Percentiles rank a stretch among this genome's conserved stretches.
Evolutionary conservation across 2,329 filamentous ascomycete genomes (phyloP).

Genomic region (Cadophora luteo-olivacea): DNA sequence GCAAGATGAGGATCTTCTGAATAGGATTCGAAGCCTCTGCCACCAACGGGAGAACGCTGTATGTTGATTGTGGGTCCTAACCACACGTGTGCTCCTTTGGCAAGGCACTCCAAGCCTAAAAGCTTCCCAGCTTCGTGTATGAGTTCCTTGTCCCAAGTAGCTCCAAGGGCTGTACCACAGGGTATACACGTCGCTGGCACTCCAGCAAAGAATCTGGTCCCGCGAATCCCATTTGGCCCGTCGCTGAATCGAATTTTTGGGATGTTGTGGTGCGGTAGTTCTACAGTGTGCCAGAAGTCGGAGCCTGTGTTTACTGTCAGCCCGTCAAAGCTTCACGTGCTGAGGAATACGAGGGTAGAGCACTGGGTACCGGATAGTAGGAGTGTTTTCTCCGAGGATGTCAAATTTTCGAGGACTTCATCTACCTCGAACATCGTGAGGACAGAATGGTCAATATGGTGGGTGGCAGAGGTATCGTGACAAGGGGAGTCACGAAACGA

Average conservation of each 20-base stretch:
- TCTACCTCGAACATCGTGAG: too few relatives aligned
- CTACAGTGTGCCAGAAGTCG: conserved; percentile 45
- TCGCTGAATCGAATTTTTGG: conserved; percentile 45
- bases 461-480: too few relatives aligned
- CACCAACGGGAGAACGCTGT: conserved; percentile 54
- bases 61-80: conserved; percentile 68
- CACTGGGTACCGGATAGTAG: too few relatives aligned
- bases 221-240: conserved; percentile 46
- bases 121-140: conserved; percentile 67
- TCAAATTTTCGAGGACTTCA: too few relatives aligned
- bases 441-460: too few relatives aligned
- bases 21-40: conserved; percentile 55
- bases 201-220: conserved; percentile 45
- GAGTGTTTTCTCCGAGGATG: too few relatives aligned
- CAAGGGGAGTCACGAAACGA: too few relatives aligned
- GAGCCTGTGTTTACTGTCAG: too few relatives aligned
- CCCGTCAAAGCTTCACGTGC: too few relatives aligned
- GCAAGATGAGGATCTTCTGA: conserved; percentile 55
- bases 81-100: conserved; percentile 74
- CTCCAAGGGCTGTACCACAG: conserved; percentile 56
- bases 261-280: conserved; percentile 41
- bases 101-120: conserved; percentile 70
- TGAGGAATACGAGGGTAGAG: too few relatives aligned
- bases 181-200: conserved; percentile 54
- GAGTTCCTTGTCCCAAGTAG: conserved; percentile 70